Base-by-base conservation (phyloP, 768 basidiomycete species). In the Boletus reticuloceps region DNA sequence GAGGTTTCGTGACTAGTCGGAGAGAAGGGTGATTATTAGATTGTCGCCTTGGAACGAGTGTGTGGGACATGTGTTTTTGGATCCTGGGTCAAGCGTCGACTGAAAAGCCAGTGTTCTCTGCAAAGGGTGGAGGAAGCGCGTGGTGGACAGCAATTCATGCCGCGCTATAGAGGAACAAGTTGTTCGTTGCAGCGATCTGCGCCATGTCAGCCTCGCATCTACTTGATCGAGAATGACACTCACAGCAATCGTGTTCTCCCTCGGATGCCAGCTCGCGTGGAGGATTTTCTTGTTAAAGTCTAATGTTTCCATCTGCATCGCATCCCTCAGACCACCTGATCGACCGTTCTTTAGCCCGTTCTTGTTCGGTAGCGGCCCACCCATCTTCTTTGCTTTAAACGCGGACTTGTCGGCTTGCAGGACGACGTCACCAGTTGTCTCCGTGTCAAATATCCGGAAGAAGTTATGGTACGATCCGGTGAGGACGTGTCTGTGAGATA, bases 401-500 rank as follows among this genome's bases (percentile, higher is more conserved):
- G 96, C 95, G 16, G 94, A 95, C 74, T 99, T 99, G 78, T 99
- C 97, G 2, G 97, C 97, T 74, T 98, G 97, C 53, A 99, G 75
- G 13, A 98, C 91, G 42, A 95, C 86, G 66, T 98, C 97, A 58
- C 86, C 89, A 58, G 85, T 69, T 32, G 86, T 85, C 56, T 96
- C 92, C 50, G 86, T 84, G 72, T 98, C 96, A 75, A 94, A 99
- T 84, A 99, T 97, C 72, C 94, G 94, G 89, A 99, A 95, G 77
- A 96, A 98, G 77, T 99, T 99, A 78, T 98, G 96, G 77, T 99
- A 99, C 48, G 97, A 98, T 42, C 97, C 97, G n/a, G 97, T 98
- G 60, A 99, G 79, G 56, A 98, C 94, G 72, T 95, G 87, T 67
- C 97, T 99, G 65, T 10, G 39, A 53, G 29, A 48, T 31, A 41